Conservation (phyloP, 345 rosid genomes). For the Syzygium grande region DNA sequence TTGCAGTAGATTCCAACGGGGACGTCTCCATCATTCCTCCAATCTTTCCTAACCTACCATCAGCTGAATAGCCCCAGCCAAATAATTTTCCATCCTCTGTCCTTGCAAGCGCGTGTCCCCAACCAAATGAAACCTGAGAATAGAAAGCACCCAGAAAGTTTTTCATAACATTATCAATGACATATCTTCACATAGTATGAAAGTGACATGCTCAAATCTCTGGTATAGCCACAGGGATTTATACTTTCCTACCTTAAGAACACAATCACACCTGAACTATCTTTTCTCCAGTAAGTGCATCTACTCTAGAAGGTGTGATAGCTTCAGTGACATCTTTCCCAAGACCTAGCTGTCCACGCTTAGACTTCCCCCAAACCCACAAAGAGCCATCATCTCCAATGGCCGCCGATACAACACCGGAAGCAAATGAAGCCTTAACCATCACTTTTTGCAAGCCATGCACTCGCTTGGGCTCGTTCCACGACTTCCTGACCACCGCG, state of each 20-base stretch:
- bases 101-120: constrained; percentile 87
- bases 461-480: constrained; percentile 66
- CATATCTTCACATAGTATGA: not conserved
- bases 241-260: constrained; percentile 10
- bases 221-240: not conserved
- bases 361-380: constrained; percentile 98
- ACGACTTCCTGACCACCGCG: constrained; percentile 24
- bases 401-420: constrained; percentile 80
- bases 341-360: constrained; percentile 95
- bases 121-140: constrained; percentile 79
- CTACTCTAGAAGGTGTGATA: constrained; percentile 47
- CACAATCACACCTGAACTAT: constrained; percentile 57
- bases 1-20: constrained; percentile 36
- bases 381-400: constrained; percentile 73
- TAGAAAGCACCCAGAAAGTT: not conserved
- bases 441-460: constrained; percentile 50
- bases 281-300: constrained; percentile 51
- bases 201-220: not conserved
- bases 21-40: constrained; percentile 40
- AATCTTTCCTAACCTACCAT: constrained; percentile 71
- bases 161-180: not conserved
- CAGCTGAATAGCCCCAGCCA: constrained; percentile 94
- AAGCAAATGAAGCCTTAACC: constrained; percentile 58
- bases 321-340: constrained; percentile 56
- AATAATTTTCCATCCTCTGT: constrained; percentile 65